Evolutionary conservation across 139 green algal species (phyloP).

Genomic region (Penium margaritaceum): DNA sequence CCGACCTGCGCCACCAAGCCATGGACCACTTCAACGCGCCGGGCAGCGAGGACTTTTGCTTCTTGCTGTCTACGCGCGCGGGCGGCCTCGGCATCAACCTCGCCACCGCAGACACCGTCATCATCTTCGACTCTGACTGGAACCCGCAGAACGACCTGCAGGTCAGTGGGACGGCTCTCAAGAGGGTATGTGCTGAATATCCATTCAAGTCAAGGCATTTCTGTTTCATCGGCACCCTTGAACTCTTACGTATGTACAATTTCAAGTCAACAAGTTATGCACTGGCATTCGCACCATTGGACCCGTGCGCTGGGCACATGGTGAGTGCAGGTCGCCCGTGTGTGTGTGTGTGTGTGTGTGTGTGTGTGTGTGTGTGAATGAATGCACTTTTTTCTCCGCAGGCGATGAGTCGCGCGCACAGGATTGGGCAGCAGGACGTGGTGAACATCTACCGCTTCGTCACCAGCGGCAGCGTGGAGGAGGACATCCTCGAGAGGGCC

Average conservation of each 20-base stretch:
- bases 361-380: too few relatives aligned
- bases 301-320: too few relatives aligned
- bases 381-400: too few relatives aligned
- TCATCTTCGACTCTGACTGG: constrained; percentile 71
- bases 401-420: constrained; percentile 84
- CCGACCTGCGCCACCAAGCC: constrained; percentile 62
- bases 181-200: too few relatives aligned
- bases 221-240: too few relatives aligned
- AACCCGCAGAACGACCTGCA: constrained; percentile 71
- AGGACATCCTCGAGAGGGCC: constrained; percentile 88
- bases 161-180: constrained; percentile 24
- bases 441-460: constrained; percentile 93
- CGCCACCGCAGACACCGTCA: constrained; percentile 71
- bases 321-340: too few relatives aligned
- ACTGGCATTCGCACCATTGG: too few relatives aligned
- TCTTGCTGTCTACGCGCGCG: constrained; percentile 83
- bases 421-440: constrained; percentile 86
- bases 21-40: constrained; percentile 95
- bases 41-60: constrained; percentile 80
- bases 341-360: not conserved
- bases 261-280: too few relatives aligned
- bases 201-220: too few relatives aligned
- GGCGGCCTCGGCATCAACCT: constrained; percentile 86
- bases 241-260: too few relatives aligned
- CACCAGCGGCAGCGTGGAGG: constrained; percentile 76